These are phyloP conservation scores for Tubosaeta sp. DNA, from an alignment of 768 basidiomycete genomes.

Conservation along the genomic window DNA sequence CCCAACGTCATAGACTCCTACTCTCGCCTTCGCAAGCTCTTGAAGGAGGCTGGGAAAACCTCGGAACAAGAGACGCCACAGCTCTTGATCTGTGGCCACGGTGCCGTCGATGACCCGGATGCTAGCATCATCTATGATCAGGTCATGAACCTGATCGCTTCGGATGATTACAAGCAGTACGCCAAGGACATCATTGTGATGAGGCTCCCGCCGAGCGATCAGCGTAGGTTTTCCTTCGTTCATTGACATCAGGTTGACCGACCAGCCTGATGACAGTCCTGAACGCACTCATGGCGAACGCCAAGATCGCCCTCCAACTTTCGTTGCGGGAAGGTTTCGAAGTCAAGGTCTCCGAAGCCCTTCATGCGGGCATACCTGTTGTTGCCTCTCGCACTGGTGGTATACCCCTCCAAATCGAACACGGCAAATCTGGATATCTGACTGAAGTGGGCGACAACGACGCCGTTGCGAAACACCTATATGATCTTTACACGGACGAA, in stretches of 20 bases:
- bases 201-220: slow-evolving; percentile 78
- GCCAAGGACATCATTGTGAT: slow-evolving; percentile 70
- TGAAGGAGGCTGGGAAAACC: slow-evolving; percentile 42
- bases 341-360: slow-evolving; percentile 94
- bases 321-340: slow-evolving; percentile 96
- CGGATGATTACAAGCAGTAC: slow-evolving; percentile 49
- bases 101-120: slow-evolving; percentile 93
- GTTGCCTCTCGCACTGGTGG: slow-evolving; percentile 85
- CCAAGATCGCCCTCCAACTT: slow-evolving; percentile 86
- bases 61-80: slow-evolving; percentile 60
- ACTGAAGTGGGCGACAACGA: slow-evolving; percentile 73
- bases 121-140: slow-evolving; percentile 89
- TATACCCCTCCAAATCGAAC: slow-evolving; percentile 86
- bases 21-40: slow-evolving; percentile 69
- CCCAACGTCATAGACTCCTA: slow-evolving; percentile 87
- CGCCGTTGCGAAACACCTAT: slow-evolving; percentile 71
- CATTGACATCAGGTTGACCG: neutral
- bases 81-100: slow-evolving; percentile 82
- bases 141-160: slow-evolving; percentile 55
- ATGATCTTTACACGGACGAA: slow-evolving; percentile 73
- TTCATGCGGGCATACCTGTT: slow-evolving; percentile 85
- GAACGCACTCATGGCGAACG: slow-evolving; percentile 84
- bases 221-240: slow-evolving; percentile 46
- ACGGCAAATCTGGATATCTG: slow-evolving; percentile 87
- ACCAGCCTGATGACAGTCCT: slow-evolving; percentile 47